phyloP scores from a whole-genome alignment of 2,329 filamentous ascomycete genomes.

The Metarhizium sp. region DNA sequence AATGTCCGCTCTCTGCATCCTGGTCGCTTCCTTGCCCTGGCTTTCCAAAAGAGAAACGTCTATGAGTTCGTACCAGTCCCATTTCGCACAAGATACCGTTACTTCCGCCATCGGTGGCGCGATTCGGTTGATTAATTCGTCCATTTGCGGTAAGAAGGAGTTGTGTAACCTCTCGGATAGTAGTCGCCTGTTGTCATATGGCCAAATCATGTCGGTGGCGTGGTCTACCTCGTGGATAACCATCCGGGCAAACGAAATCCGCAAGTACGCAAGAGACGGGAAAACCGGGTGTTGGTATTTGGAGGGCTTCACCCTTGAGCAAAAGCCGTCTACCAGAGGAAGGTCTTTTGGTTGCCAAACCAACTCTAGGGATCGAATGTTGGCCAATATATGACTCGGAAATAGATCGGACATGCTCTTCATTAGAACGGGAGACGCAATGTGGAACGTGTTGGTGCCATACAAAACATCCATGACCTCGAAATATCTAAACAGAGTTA shows the following conservation, averaged over 20 bases:
- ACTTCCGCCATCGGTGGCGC: slow-evolving; percentile 9
- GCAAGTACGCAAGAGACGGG: slow-evolving; percentile 8
- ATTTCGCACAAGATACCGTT: slow-evolving; percentile 9
- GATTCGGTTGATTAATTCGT: slow-evolving; percentile 7
- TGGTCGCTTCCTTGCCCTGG: slow-evolving; percentile 8
- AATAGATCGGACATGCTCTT: slow-evolving; percentile 10
- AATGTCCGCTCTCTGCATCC: slow-evolving; percentile 8
- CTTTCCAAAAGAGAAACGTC: slow-evolving; percentile 8
- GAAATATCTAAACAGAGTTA: slow-evolving; percentile 10
- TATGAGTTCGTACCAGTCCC: slow-evolving; percentile 11
- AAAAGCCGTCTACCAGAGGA: slow-evolving; percentile 6
- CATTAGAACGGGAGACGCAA: slow-evolving; percentile 10
- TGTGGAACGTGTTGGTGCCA: slow-evolving; percentile 17
- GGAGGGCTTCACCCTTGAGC: neutral
- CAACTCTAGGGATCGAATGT: slow-evolving; percentile 10
- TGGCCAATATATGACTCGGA: slow-evolving; percentile 6
- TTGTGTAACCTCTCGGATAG: slow-evolving; percentile 7
- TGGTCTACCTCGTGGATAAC: slow-evolving; percentile 7
- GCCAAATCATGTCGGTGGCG: slow-evolving; percentile 8
- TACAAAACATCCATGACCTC: slow-evolving; percentile 20
- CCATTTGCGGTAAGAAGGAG: slow-evolving; percentile 7
- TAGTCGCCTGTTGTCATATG: slow-evolving; percentile 6
- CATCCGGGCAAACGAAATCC: slow-evolving; percentile 8
- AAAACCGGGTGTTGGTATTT: slow-evolving; percentile 4
- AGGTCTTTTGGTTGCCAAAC: slow-evolving; percentile 8